Conservation (phyloP, 345 rosid species). For the Corymbia maculata region DNA sequence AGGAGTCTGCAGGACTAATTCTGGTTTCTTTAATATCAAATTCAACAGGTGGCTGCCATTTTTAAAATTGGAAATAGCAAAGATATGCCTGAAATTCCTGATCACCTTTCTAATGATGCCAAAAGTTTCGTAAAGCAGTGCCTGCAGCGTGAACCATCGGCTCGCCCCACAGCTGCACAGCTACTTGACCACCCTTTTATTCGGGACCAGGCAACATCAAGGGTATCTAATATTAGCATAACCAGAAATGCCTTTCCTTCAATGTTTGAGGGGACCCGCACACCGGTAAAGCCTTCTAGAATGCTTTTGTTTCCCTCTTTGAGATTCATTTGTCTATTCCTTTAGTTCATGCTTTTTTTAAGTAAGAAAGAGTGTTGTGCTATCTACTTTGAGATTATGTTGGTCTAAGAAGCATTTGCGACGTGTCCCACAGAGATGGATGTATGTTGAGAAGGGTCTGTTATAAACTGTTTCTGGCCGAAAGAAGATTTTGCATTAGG, state of each 20-base stretch:
- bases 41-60: constrained; percentile 88
- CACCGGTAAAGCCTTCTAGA: constrained; percentile 40
- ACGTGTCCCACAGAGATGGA: neutral
- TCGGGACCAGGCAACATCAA: constrained; percentile 43
- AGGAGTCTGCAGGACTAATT: neutral
- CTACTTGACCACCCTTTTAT: constrained; percentile 80
- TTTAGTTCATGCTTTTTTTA: neutral
- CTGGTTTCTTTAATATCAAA: constrained; percentile 6
- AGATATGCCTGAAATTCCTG: constrained; percentile 89
- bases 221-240: constrained; percentile 33
- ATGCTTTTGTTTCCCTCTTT: neutral
- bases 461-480: neutral
- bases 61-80: constrained; percentile 96
- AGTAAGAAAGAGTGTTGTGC: neutral
- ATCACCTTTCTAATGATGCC: constrained; percentile 80
- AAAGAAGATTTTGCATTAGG: neutral
- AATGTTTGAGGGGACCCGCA: constrained; percentile 56
- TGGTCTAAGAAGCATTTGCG: neutral
- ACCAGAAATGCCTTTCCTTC: constrained; percentile 46
- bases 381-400: neutral
- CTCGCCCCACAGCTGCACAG: constrained; percentile 73
- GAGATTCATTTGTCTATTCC: neutral
- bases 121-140: constrained; percentile 68
- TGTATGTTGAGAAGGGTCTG: neutral
- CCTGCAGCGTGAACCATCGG: constrained; percentile 76